Base-by-base conservation (phyloP, 2,329 filamentous ascomycete genomes). In the Graphilbum fragrans region DNA sequence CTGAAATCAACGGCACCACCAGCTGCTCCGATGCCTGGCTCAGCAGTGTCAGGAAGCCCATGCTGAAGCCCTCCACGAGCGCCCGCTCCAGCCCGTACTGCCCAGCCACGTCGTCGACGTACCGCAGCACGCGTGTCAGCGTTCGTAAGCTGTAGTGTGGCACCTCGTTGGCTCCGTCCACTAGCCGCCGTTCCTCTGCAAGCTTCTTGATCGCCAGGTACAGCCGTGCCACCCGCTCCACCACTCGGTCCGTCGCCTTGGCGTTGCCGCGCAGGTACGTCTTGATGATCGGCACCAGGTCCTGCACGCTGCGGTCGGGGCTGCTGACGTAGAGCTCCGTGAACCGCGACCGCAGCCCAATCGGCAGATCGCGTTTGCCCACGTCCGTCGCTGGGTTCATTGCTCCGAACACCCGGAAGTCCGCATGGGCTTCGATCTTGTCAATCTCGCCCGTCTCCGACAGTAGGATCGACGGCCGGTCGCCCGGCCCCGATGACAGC, bases 311-410 rank as follows among this genome's bases (percentile, higher is more conserved):
- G 44, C 71, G 77, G 56, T 99, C 92, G 0, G 92, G 90, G 50
- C 86, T 92, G 41, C 86, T 78, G 20, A 98, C 87, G 56, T 94
- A 98, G 19, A 98, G 70, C 59, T 99, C 92, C 0, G 92, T 96
- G 55, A 99, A 99, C 38, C 88, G 77, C 9, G 88, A 94, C 42
- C 90, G 74, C 35, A 96, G 77, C 2, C 90, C 88, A 41, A 85
- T 78, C 1, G 90, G 87, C 16, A 99, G 66, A 58, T 98, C 92
- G 42, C 90, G 81, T 63, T 98, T 99, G 46, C 93, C 92, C 42
- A 95, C 80, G 64, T 99, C 92, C 3, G 92, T 98, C 5, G 92
- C 92, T 23, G 92, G 92, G 55, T 99, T 99, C 92, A 99, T 99
- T 22, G 93, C 92, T 39, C 86, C 93, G 55, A 99, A 98, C 14